Percentiles rank a stretch among this genome's conserved stretches.
These are phyloP conservation scores for Cutaneotrichosporon sp. DNA, from an alignment of 1,284 basidiomycete species.

Conservation along the genomic window DNA sequence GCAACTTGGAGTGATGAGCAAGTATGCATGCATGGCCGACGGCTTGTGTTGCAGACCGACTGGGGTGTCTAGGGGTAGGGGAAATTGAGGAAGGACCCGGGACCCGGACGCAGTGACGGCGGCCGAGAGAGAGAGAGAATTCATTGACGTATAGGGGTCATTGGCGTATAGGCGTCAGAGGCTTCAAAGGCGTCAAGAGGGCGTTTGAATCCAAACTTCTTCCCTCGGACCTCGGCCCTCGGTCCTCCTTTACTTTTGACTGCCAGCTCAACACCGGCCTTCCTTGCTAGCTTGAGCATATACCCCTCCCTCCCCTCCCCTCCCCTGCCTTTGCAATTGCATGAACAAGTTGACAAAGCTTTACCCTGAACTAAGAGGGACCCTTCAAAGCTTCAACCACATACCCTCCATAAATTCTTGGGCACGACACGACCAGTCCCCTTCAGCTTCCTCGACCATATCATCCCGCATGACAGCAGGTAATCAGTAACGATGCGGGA, in stretches of 20 bases:
- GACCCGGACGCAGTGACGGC: constrained; percentile 1
- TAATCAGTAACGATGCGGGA: not conserved
- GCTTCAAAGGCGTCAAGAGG: not conserved
- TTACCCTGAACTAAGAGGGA: not conserved
- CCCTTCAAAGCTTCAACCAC: not conserved
- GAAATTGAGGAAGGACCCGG: not conserved
- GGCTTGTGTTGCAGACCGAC: not conserved
- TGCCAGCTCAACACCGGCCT: too few relatives aligned
- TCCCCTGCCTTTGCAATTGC: not conserved
- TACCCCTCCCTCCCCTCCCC: too few relatives aligned
- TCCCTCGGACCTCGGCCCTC: not conserved
- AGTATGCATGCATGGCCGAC: constrained; percentile 2
- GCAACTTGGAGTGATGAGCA: not conserved
- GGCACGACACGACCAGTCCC: too few relatives aligned
- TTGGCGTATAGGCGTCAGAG: not conserved
- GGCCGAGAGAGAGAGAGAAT: not conserved
- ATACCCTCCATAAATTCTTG: too few relatives aligned
- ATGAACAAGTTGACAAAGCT: not conserved
- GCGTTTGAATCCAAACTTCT: not conserved
- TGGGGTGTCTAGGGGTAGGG: not conserved
- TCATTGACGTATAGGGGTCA: not conserved
- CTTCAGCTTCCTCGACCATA: too few relatives aligned
- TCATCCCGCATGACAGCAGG: too few relatives aligned
- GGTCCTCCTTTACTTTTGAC: not conserved
- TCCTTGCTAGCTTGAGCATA: not conserved